Percentiles rank a stretch among this genome's conserved stretches.
phyloP scores from a whole-genome alignment of 768 basidiomycete genomes.

The Boletus sp. region DNA sequence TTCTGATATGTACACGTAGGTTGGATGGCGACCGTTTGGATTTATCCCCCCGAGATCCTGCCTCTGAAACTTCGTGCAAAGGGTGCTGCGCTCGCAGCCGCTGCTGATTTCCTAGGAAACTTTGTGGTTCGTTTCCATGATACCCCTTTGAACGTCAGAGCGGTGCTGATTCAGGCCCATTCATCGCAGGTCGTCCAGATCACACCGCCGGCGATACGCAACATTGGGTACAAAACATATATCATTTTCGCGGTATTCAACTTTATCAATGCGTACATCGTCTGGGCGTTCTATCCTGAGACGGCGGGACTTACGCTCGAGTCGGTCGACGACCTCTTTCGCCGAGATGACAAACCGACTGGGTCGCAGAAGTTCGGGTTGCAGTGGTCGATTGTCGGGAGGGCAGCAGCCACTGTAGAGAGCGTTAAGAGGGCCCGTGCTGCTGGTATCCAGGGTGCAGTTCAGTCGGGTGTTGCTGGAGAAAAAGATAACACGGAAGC shows the following conservation, averaged over 20 bases:
- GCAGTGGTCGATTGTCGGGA: background rate
- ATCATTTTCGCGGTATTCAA: background rate
- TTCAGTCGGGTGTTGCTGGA: background rate
- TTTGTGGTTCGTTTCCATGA: conserved; percentile 1
- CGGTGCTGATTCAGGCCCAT: background rate
- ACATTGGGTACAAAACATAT: conserved; percentile 12
- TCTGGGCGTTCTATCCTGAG: background rate
- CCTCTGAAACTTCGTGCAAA: conserved; percentile 8
- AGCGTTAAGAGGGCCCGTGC: background rate
- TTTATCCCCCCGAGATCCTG: conserved; percentile 8
- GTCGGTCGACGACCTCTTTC: conserved; percentile 4
- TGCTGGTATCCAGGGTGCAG: background rate
- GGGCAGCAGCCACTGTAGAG: background rate
- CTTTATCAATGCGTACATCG: background rate
- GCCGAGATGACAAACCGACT: background rate
- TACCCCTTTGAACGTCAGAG: too few species aligned
- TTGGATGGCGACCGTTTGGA: conserved; percentile 10
- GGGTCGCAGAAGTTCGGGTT: background rate
- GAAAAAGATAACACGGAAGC: background rate
- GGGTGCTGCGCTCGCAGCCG: conserved; percentile 2
- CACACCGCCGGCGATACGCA: conserved; percentile 7
- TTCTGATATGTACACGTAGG: background rate
- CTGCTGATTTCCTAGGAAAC: conserved; percentile 7
- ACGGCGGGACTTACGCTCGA: conserved; percentile 7
- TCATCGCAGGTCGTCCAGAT: conserved; percentile 5